Base-by-base conservation (phyloP, 805 yeast genomes). In the Saccharomyces eubayanus region DNA sequence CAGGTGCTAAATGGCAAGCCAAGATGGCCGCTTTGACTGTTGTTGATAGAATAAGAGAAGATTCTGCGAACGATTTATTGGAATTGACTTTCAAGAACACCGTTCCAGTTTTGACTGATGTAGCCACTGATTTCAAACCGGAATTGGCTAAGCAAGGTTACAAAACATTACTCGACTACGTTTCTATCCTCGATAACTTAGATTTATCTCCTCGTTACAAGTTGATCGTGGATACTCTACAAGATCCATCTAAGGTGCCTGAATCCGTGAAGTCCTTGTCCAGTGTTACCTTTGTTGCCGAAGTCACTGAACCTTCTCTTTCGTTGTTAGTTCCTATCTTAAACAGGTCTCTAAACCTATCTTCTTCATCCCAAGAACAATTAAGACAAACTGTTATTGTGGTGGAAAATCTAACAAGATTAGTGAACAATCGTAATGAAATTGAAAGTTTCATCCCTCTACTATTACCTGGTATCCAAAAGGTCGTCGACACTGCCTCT, bases 251-350 rank as follows among this genome's bases (percentile, higher is more conserved):
- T 59, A 87, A 87, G 67, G 96, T 92, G 50, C 88, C 96, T 54
- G 85, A 81, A 55, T 90, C 96, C 72, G 88, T 92, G 70, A 88
- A 86, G 72, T 82, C 92, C 47, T 79, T 92, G 58, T 86, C 96
- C 2, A 87, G 95, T 45, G 97, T 92, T 52, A 94, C 99, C 0
- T 92, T 92, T 70, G 98, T 92, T 50, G 96, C 99, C 48, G 99
- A 94, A 75, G 99, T 92, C 58, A 94, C 97, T 14, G 98, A 91
- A 74, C 95, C 98, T 5, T 95, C 96, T 3, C 77, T 92, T 62
- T 81, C 98, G 8, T 74, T 92, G 54, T 77, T 92, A 65, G 97
- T 89, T 48, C 99, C 99, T 48, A 91, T 91, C 60, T 80, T 92
- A 64, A 90, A 83, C 68, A 89, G 91, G 69, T 92, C 98, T 2